Evolutionary conservation across 2,329 filamentous ascomycete genomes (phyloP).

Genomic region (Ophiostoma himal-ulmi): DNA sequence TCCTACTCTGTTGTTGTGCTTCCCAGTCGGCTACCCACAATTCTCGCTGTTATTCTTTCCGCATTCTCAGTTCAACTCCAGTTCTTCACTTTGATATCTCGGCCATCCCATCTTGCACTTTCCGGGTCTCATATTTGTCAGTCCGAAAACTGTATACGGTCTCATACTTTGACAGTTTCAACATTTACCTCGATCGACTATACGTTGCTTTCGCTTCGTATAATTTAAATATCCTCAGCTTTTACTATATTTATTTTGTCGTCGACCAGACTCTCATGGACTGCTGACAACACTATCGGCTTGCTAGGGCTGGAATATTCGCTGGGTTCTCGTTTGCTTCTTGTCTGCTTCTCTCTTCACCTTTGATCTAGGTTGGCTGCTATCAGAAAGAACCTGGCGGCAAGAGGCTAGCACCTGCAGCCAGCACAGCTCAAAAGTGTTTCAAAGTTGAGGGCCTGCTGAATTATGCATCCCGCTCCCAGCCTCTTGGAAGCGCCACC

Average conservation of each 20-base stretch:
- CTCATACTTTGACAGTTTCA: neutral
- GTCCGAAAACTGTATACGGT: neutral
- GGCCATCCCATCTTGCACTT: neutral
- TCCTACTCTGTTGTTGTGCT: neutral
- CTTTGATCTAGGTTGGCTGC: neutral
- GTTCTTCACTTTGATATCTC: neutral
- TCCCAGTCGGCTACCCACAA: neutral
- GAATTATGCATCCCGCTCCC: constrained; percentile 34
- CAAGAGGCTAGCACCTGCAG: neutral
- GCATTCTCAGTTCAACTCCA: neutral
- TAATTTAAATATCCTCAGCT: neutral
- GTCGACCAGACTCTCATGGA: constrained; percentile 14
- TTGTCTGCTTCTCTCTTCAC: neutral
- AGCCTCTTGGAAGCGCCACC: constrained; percentile 33
- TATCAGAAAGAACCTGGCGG: neutral
- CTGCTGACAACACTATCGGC: constrained; percentile 12
- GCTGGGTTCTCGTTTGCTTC: neutral
- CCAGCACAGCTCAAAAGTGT: neutral
- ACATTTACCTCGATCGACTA: neutral
- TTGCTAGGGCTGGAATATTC: neutral
- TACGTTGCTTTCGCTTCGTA: neutral
- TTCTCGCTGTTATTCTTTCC: neutral
- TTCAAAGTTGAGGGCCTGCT: neutral
- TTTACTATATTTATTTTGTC: neutral
- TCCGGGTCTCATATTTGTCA: neutral